Evolutionary conservation across 2,329 filamentous ascomycete species (phyloP).

Genomic region (Pseudonectria buxi): DNA sequence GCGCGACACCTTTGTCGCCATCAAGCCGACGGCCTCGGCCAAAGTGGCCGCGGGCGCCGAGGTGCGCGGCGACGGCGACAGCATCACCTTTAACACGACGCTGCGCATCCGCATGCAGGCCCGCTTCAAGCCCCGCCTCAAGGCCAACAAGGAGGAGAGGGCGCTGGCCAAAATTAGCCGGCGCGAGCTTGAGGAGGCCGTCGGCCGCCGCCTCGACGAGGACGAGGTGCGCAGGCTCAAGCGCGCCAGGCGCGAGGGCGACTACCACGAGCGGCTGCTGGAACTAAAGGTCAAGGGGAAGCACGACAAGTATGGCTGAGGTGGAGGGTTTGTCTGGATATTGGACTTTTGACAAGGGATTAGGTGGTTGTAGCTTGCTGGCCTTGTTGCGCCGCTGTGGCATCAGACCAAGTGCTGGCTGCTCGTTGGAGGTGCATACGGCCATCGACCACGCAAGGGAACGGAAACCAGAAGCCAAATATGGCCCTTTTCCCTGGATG

Average conservation of each 20-base stretch:
- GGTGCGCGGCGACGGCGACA: conserved; percentile 68
- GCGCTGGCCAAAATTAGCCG: conserved; percentile 78
- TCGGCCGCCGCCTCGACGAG: conserved; percentile 69
- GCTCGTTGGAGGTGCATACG: too few relatives aligned
- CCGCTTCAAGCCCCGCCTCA: conserved; percentile 78
- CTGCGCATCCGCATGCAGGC: conserved; percentile 89
- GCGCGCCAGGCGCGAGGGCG: conserved; percentile 74
- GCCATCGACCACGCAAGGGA: too few relatives aligned
- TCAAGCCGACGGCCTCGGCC: conserved; percentile 46
- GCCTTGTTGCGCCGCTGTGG: too few relatives aligned
- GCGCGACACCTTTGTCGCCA: conserved; percentile 62
- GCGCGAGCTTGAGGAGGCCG: conserved; percentile 75
- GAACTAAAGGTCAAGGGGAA: conserved; percentile 88
- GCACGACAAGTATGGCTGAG: conserved; percentile 68
- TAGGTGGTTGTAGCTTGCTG: background rate
- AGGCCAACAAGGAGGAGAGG: conserved; percentile 75
- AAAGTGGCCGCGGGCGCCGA: conserved; percentile 49
- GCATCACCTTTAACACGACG: conserved; percentile 61
- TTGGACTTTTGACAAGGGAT: background rate
- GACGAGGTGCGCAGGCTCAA: conserved; percentile 81
- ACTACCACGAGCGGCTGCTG: conserved; percentile 81
- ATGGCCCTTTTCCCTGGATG: too few relatives aligned
- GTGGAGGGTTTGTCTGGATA: background rate
- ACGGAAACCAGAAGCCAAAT: too few relatives aligned
- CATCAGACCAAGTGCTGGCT: too few relatives aligned